Evolutionary conservation across 1,284 basidiomycete species (phyloP), one percentile per base, ranked within the genome.

Genomic region (Cutaneotrichosporon daszewskae): DNA sequence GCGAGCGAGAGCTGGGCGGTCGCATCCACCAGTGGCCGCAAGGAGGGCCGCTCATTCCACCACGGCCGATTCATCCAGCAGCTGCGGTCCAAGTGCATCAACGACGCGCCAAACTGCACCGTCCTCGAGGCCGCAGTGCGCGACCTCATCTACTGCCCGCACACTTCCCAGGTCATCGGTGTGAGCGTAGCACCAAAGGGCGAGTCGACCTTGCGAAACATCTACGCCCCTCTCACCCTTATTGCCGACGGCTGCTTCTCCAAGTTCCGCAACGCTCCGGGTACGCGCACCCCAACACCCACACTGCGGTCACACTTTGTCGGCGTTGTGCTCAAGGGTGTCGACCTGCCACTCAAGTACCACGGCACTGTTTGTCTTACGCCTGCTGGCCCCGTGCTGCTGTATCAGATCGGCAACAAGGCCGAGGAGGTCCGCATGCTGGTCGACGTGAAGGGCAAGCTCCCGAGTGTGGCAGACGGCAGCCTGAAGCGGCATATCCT

Each of bases 231-330:
- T 33, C 70, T 98, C 34, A 89, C 89, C 34, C 75, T 98, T 64
- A 74, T 97, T 44, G 90, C 91, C 7, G 94, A 98, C 67, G 94
- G 94, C 0, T 96, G 90, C 69, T 90, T 91, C 69, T 94, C 89
- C 32, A 87, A 86, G 59, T 87, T 88, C 74, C 76, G 85, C 36
- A 57, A 64, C 13, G 57, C 59, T 1, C 53, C 55, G 3, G 62
- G 59, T 3, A 43, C 54, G 2, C 49, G 57, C 16, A 43, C 58
- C 5, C 71, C 60, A 74, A 76, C 69, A 64, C 84, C 60, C 0
- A 66, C 72, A 9, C 81, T 81, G 9, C 77, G 81, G 48, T 84
- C 83, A 34, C 80, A 90, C 69, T 92, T 94, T 65, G 80, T 91
- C 54, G 89, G 87, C 25, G 75, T 83, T 6, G 75, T 92, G 12